A percentile compares a stretch with the other conserved stretches of the same genome.
Conservation (phyloP, 345 rosid genomes). For the Atalantia buxifolia region DNA sequence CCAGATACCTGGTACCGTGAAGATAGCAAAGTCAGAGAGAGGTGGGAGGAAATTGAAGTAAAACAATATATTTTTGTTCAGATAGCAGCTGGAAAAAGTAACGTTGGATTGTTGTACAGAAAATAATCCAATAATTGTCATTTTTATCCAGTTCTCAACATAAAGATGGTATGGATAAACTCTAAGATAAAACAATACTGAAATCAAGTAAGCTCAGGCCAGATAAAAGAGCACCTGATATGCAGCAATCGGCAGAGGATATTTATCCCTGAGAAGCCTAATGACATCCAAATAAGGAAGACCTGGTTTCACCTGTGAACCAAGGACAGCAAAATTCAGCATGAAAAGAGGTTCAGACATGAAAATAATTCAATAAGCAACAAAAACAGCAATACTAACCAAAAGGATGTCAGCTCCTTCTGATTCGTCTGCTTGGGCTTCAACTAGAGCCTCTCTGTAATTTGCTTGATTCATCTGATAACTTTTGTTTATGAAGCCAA, state of each 20-base stretch:
- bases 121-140: too few species aligned
- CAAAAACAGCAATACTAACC: constrained; percentile 37
- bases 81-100: background rate
- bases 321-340: constrained; percentile 14
- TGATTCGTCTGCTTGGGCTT: constrained; percentile 78
- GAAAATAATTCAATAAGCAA: constrained; percentile 3
- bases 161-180: background rate
- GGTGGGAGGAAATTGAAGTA: background rate
- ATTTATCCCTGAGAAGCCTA: constrained; percentile 76
- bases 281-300: constrained; percentile 95
- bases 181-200: background rate
- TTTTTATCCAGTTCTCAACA: background rate
- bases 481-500: constrained; percentile 46
- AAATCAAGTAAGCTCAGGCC: background rate
- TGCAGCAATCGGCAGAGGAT: constrained; percentile 86
- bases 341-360: background rate
- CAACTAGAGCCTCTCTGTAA: constrained; percentile 85
- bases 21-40: background rate
- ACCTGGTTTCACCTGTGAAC: constrained; percentile 84
- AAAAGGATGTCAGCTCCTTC: constrained; percentile 98
- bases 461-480: constrained; percentile 99
- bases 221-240: constrained; percentile 59
- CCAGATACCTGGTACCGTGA: constrained; percentile 59
- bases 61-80: background rate
- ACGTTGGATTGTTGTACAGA: background rate